Evolutionary conservation across 768 basidiomycete genomes (phyloP), one percentile per base, ranked within the genome.

Genomic region (Auriscalpium microsporum): DNA sequence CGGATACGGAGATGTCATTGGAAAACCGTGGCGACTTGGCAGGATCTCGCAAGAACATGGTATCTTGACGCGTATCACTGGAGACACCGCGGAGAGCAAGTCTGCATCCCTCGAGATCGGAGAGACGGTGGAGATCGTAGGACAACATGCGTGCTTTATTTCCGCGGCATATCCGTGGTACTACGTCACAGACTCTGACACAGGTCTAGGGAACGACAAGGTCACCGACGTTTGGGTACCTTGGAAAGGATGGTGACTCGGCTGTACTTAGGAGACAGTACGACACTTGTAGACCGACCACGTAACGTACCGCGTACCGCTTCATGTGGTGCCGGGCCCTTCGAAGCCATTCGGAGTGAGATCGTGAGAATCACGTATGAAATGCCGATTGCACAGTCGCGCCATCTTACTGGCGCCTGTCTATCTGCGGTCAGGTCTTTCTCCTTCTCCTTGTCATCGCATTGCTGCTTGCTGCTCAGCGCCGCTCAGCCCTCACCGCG

Each of bases 231-330:
- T 93, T 33, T 93, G 91, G 91, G 83, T 91, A 45, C 81, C 90
- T 8, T 91, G 90, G 87, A 94, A 92, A 69, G 90, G 90, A 0
- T 93, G 91, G 91, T 94, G 45, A 49, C n/a, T n/a, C n/a, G 36
- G 8, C 8, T 6, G 9, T 17, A n/a, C n/a, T n/a, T n/a, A 9
- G 45, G 8, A 3, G 35, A 8, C 21, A 13, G 21, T 52, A 45
- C 28, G 13, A 51, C 11, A 17, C 5, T 28, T 28, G 28, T 28
- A 28, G 28, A 28, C 28, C 28, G 28, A 28, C 5, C 28, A 28
- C 28, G 28, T 28, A 28, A 28, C 28, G 28, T 28, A 1, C 28
- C 28, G 28, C 28, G 7, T 28, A 28, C 5, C 28, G 28, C 28
- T 28, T 28, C 28, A 28, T 28, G 28, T 28, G 28, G 28, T 28